Conservation (phyloP, 148 eudicot genomes). For the Polygonum maritimum region DNA sequence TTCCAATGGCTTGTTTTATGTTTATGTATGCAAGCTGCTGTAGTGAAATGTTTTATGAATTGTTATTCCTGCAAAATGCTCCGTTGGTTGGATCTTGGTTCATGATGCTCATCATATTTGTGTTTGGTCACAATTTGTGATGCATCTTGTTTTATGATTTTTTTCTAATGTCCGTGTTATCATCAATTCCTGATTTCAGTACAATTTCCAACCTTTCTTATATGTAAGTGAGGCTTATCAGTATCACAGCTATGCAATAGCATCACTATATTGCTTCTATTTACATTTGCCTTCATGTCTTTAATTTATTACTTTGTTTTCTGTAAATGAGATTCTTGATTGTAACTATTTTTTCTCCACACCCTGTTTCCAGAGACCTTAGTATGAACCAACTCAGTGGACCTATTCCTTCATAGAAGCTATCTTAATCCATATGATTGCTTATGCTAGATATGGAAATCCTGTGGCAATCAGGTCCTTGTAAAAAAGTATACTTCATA, state of each 20-base stretch:
- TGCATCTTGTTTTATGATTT: neutral
- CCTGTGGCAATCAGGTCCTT: no score
- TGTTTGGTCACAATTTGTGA: neutral
- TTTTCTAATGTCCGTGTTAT: neutral
- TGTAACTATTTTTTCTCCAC: neutral
- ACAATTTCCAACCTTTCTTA: constrained; percentile 45
- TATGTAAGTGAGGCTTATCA: constrained; percentile 42
- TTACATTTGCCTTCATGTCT: neutral
- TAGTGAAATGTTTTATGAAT: neutral
- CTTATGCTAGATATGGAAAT: no score
- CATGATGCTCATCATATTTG: neutral
- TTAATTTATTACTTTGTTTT: neutral
- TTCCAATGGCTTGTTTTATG: constrained; percentile 2
- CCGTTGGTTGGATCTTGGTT: neutral
- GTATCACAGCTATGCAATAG: constrained; percentile 17
- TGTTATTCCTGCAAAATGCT: neutral
- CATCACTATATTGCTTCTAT: constrained; percentile 16
- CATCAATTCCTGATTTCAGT: constrained; percentile 65
- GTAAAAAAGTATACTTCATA: neutral
- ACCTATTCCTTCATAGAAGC: constrained; percentile 52
- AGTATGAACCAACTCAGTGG: constrained; percentile 65
- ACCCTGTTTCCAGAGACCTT: constrained; percentile 46
- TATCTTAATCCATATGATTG: no score
- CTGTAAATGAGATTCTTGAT: neutral
- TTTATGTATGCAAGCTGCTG: neutral